Base-by-base conservation (phyloP, 2,329 filamentous ascomycete genomes). In the Nakataea oryzae region DNA sequence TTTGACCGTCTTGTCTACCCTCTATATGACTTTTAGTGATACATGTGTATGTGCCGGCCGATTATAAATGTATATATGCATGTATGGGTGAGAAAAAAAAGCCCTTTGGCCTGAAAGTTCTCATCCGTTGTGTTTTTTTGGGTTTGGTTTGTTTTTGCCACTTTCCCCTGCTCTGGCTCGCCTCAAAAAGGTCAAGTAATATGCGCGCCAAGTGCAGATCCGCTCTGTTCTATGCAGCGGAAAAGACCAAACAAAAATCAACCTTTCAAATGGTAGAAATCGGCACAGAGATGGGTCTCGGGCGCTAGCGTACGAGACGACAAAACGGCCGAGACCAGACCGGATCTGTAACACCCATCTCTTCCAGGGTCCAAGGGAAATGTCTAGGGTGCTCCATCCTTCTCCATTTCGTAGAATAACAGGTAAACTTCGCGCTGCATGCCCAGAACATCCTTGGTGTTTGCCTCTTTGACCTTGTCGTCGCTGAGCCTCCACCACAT, bases 401-500 rank as follows among this genome's bases (percentile, higher is more conserved):
- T 80, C 66, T 93, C 89, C 68, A 96, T 77, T 78, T 97, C 93
- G 74, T 99, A 99, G 74, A 99, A 99, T 60, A 99, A 75, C 71
- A 99, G 78, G 73, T 99, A 99, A 0, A 97, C 93, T 74, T 99
- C 95, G 69, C 88, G 88, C 75, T 97, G 92, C 92, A 97, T 96
- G 9, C 86, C 86, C 63, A 99, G 74, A 8, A 99, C 91, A 68
- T 99, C 95, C 62, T 82, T 85, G 7, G 93, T 97, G 78, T 93
- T 96, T 67, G 91, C 89, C 75, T 97, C 93, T 71, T 93, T 95
- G 69, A 97, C 86, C 75, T 96, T 96, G 67, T 99, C 95, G 72
- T 99, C 95, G 66, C 93, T 97, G 67, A 99, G 96, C 47, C 95
- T 86, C 95, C 95, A 99, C 95, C 95, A 99, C 54, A 89, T 86